A percentile compares a stretch with the other conserved stretches of the same genome.
Evolutionary conservation across 768 basidiomycete genomes (phyloP).

Genomic region (Artomyces pyxidatus): DNA sequence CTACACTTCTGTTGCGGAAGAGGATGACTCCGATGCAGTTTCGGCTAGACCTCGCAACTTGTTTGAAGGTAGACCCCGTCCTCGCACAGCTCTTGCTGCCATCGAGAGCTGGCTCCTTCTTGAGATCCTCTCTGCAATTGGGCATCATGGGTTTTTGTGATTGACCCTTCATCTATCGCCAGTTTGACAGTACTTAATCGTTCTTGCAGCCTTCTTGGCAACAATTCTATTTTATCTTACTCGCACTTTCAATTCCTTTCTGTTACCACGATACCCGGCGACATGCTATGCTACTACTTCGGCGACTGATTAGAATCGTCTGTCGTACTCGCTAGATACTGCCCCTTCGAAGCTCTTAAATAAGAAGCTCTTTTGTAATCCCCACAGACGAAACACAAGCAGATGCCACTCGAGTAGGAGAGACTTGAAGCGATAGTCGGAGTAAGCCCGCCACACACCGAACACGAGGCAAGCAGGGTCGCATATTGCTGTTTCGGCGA

Average conservation of each 20-base stretch:
- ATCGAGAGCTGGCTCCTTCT: neutral
- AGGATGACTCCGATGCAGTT: no score
- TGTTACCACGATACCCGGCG: neutral
- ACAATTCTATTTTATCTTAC: neutral
- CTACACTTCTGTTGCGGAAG: no score
- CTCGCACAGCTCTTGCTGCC: no score
- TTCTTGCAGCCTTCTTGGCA: neutral
- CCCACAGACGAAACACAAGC: no score
- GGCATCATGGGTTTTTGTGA: neutral
- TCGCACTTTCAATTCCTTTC: neutral
- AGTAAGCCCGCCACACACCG: no score
- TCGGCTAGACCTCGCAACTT: neutral
- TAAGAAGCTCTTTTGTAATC: no score
- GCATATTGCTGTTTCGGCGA: no score
- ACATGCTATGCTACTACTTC: neutral
- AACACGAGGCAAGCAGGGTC: no score
- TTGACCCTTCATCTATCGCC: neutral
- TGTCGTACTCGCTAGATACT: neutral
- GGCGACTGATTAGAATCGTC: neutral
- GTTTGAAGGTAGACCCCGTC: no score
- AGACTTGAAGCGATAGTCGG: no score
- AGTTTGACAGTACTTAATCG: neutral
- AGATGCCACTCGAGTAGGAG: no score
- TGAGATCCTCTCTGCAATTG: neutral
- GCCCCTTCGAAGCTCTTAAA: no score